phyloP scores from a whole-genome alignment of 768 basidiomycete species.

The Suillus luteus region DNA sequence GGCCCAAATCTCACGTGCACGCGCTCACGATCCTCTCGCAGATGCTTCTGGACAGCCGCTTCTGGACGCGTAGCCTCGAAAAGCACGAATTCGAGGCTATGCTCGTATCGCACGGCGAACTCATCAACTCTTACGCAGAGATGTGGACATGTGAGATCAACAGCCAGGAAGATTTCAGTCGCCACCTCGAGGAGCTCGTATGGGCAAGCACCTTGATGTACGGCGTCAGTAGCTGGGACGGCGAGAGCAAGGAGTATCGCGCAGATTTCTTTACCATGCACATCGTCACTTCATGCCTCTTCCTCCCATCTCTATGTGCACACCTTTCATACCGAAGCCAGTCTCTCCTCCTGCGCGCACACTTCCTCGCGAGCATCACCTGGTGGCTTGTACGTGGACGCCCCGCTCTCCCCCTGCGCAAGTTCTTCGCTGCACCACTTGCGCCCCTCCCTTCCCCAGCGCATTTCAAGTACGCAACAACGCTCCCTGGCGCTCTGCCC shows the following conservation, averaged over 20 bases:
- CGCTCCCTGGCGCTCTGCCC: slow-evolving; percentile 24
- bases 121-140: slow-evolving; percentile 44
- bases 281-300: slow-evolving; percentile 66
- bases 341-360: slow-evolving; percentile 55
- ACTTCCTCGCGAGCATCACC: slow-evolving; percentile 51
- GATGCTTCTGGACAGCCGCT: slow-evolving; percentile 52
- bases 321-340: slow-evolving; percentile 59
- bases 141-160: slow-evolving; percentile 47
- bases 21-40: slow-evolving; percentile 56
- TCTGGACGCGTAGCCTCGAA: slow-evolving; percentile 32
- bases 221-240: slow-evolving; percentile 56
- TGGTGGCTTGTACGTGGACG: slow-evolving; percentile 64
- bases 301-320: slow-evolving; percentile 54
- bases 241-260: slow-evolving; percentile 41
- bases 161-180: slow-evolving; percentile 40
- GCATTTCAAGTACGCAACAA: slow-evolving; percentile 26
- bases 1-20: slow-evolving; percentile 35
- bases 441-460: slow-evolving; percentile 21
- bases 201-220: slow-evolving; percentile 63
- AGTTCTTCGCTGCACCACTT: slow-evolving; percentile 45
- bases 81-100: slow-evolving; percentile 39
- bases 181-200: slow-evolving; percentile 62
- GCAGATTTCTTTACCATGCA: slow-evolving; percentile 78
- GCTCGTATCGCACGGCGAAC: slow-evolving; percentile 39
- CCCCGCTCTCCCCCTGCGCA: slow-evolving; percentile 47